Evolutionary conservation across 2,329 filamentous ascomycete genomes (phyloP), one percentile per base, ranked within the genome.

Genomic region (Beauveria bassiana): DNA sequence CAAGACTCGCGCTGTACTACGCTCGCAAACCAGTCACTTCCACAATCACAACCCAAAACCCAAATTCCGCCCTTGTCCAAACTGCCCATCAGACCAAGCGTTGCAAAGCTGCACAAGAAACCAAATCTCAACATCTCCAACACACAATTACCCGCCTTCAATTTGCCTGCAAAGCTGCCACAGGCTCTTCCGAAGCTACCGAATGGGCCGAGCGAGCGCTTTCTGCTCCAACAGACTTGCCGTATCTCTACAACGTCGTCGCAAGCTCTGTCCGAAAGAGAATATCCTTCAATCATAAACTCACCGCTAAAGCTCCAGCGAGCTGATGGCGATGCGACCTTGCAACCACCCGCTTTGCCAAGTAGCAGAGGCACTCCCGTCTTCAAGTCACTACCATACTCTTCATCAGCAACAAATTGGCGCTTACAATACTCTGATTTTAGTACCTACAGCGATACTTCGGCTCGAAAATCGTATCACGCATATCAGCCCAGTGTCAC

Each of bases 401-500:
- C 40, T 18, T 24, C 59, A 16, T 43, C 43, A 24, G n/a, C 14
- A 7, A 26, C 24, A 22, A 61, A 61, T 22, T 54, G 50, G n/a
- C 34, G 24, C 59, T 61, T 16, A 61, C 51, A 8, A 8, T 61
- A 40, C 31, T 42, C n/a, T 59, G 64, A 69, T 65, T 67, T 73
- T 73, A 84, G 81, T 74, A 64, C 69, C 38, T 70, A 57, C 14
- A 55, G 28, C 59, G 59, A 61, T 31, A 28, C 42, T 14, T 49
- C 59, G 16, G 7, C 40, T 22, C 59, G 50, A 14, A 24, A 42
- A 42, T 7, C 59, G 2, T 61, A 77, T 57, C 74, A 74, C 64
- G 73, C 77, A n/a, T 85, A 85, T 66, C 80, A 83, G 64, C 76
- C 81, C 2, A 84, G 81, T 40, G 71, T 82, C 62, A 74, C 76